Evolutionary conservation across 148 eudicot species (phyloP).

Genomic region (Vaccinium myrtillus): DNA sequence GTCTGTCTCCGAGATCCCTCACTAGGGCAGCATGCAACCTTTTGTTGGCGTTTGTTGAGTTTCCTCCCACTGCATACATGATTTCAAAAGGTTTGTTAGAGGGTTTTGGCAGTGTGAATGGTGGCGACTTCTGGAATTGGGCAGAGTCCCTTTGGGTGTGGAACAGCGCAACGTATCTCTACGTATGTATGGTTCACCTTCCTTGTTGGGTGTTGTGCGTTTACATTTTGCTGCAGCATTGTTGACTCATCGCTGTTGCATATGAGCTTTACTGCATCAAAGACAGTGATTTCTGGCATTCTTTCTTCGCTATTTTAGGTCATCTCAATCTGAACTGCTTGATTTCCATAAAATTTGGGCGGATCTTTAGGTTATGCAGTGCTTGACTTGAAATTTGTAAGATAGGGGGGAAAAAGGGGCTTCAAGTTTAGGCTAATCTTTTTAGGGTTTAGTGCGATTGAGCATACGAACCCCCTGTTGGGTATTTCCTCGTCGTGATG

Average conservation of each 20-base stretch:
- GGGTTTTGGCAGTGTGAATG: slow-evolving; percentile 35
- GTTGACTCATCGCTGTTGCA: slow-evolving; percentile 29
- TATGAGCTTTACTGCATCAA: not conserved
- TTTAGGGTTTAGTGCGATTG: not conserved
- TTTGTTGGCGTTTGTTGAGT: slow-evolving; percentile 43
- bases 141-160: slow-evolving; percentile 77
- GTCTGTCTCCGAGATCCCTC: slow-evolving; percentile 32
- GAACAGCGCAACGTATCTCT: slow-evolving; percentile 90
- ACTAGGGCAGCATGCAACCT: slow-evolving; percentile 45
- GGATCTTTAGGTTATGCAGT: not conserved
- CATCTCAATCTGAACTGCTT: not conserved
- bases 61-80: slow-evolving; percentile 65
- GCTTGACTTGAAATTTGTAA: slow-evolving; percentile 2
- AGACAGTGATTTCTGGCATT: not conserved
- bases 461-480: not conserved
- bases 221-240: slow-evolving; percentile 59
- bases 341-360: not conserved
- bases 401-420: not conserved
- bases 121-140: slow-evolving; percentile 87
- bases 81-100: slow-evolving; percentile 49
- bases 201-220: slow-evolving; percentile 89
- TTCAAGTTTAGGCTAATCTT: not conserved
- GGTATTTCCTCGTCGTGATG: not conserved
- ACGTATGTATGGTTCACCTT: slow-evolving; percentile 71
- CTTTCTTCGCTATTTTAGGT: not conserved